phyloP scores from a whole-genome alignment of 1,284 basidiomycete genomes.

The Heterobasidion occidentale region DNA sequence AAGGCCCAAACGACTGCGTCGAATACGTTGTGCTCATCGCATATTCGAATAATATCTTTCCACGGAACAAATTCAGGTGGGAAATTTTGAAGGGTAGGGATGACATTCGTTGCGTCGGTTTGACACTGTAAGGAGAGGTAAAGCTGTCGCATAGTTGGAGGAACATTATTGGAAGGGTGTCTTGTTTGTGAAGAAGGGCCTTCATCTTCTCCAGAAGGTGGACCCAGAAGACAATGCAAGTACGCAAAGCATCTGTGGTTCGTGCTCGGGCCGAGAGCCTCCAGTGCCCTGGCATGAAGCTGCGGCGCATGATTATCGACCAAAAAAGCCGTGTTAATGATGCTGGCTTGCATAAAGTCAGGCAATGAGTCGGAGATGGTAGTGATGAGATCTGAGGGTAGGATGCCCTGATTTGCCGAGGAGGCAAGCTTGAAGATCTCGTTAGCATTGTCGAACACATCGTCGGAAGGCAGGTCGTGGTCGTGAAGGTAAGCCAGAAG shows the following conservation, averaged over 20 bases:
- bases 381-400: conserved; percentile 44
- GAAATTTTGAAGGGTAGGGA: conserved; percentile 59
- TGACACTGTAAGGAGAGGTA: conserved; percentile 74
- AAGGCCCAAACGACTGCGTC: conserved; percentile 83
- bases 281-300: conserved; percentile 53
- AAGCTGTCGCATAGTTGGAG: conserved; percentile 40
- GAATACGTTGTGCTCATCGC: conserved; percentile 59
- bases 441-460: conserved; percentile 60
- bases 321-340: conserved; percentile 66
- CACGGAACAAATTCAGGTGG: conserved; percentile 54
- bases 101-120: conserved; percentile 59
- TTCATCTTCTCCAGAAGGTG: conserved; percentile 38
- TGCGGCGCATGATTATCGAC: conserved; percentile 63
- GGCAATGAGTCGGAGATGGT: conserved; percentile 54
- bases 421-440: conserved; percentile 48
- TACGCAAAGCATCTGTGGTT: conserved; percentile 69
- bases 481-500: conserved; percentile 75
- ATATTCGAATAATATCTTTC: conserved; percentile 48
- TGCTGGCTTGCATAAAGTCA: conserved; percentile 53
- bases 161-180: conserved; percentile 35
- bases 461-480: conserved; percentile 48
- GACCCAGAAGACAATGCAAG: conserved; percentile 69
- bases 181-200: conserved; percentile 19
- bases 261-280: conserved; percentile 32
- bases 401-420: conserved; percentile 33